phyloP scores from a whole-genome alignment of 192 early-diverging fungal species.

The Entophlyctis luteolus region DNA sequence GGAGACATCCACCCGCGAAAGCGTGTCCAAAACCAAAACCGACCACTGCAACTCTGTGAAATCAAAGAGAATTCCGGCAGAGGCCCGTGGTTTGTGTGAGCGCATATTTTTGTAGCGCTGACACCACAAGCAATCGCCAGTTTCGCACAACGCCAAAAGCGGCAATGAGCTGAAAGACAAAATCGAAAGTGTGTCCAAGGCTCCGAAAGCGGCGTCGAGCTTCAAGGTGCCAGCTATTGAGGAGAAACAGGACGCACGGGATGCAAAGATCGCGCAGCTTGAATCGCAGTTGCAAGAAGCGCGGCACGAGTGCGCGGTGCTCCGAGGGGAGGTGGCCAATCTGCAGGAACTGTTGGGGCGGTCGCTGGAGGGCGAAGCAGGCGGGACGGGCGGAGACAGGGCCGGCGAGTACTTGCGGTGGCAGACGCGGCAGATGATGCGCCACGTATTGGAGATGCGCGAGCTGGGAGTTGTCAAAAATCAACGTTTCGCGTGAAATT shows the following conservation, averaged over 20 bases:
- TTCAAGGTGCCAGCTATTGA: not conserved
- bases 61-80: not conserved
- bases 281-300: not conserved
- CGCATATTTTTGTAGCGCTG: too few relatives aligned
- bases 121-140: not conserved
- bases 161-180: too few relatives aligned
- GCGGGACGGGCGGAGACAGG: not conserved
- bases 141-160: not conserved
- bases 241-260: too few relatives aligned
- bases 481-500: too few relatives aligned
- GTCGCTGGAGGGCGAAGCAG: not conserved
- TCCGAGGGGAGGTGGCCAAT: not conserved
- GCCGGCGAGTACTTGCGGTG: slow-evolving; percentile 1
- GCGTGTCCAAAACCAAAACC: not conserved
- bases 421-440: slow-evolving; percentile 14
- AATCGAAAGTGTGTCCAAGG: too few relatives aligned
- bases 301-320: not conserved
- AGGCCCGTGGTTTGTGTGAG: not conserved
- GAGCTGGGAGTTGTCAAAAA: not conserved
- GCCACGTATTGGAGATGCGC: slow-evolving; percentile 15
- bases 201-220: slow-evolving; percentile 3
- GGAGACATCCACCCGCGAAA: not conserved
- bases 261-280: too few relatives aligned
- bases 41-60: not conserved
- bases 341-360: not conserved